Base-by-base conservation (phyloP, 768 basidiomycete species). In the Mrakia frigida region DNA sequence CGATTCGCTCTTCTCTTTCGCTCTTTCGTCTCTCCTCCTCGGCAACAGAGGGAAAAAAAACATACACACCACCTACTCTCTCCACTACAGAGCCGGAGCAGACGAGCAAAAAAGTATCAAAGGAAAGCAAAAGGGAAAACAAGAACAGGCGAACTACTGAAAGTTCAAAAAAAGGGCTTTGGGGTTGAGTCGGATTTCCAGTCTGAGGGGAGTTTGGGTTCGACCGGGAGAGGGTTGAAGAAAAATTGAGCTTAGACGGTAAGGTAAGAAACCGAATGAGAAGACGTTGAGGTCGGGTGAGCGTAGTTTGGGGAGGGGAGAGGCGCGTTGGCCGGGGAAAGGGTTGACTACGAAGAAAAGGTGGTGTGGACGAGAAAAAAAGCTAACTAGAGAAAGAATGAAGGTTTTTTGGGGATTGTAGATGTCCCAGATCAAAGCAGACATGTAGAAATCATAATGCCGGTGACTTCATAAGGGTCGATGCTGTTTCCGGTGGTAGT, bases 391-490 rank as follows among this genome's bases (percentile, higher is more conserved):
- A 31, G 60, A 37, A 41, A 43, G 25, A 56, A 28, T 21, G 35
- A 60, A 25, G 60, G 31, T 61, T 35, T 41, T 43, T 9, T 5
- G 23, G 28, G 33, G 23, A 14, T 4, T 0, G 28, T n/a, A 39
- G 21, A 33, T 10, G 7, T 37, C 37, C 28, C n/a, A 2, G n/a
- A 43, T 53, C 46, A 75, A 28, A 75, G 74, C 14, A 77, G 46
- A 13, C 14, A 78, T 72, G 80, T 80, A 60, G 80, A 79, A 73
- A 93, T 90, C 78, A 94, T 89, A 83, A 92, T 92, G 81, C 87
- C 84, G 37, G 93, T 96, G 78, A 99, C 96, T 77, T 92, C n/a
- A n/a, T n/a, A n/a, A n/a, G n/a, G n/a, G n/a, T n/a, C n/a, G n/a
- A n/a, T n/a, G n/a, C n/a, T n/a, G n/a, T n/a, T n/a, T n/a, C n/a